Evolutionary conservation across 2,329 filamentous ascomycete genomes (phyloP).

Genomic region (Colletotrichum tabaci): DNA sequence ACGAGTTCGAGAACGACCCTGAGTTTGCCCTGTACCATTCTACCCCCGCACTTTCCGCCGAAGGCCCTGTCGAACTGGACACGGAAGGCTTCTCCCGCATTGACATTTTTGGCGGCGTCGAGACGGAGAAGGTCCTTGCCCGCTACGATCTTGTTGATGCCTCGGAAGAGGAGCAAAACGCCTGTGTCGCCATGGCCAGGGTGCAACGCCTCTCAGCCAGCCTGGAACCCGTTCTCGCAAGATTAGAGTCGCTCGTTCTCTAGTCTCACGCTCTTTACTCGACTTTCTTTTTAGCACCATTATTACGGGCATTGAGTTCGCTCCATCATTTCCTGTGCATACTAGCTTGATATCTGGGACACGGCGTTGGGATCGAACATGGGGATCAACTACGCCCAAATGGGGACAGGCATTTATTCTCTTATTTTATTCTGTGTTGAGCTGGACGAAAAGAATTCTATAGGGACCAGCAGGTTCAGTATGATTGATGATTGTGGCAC

Average conservation of each 20-base stretch:
- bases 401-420: conserved; percentile 33
- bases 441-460: conserved; percentile 40
- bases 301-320: conserved; percentile 18
- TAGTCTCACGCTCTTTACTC: conserved; percentile 9
- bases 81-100: conserved; percentile 57
- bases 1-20: conserved; percentile 74
- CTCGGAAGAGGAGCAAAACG: conserved; percentile 62
- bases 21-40: conserved; percentile 74
- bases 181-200: conserved; percentile 62
- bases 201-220: conserved; percentile 65
- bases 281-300: conserved; percentile 24
- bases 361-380: conserved; percentile 35
- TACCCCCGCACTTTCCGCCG: conserved; percentile 46
- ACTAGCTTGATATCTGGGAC: conserved; percentile 40
- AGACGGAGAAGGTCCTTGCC: conserved; percentile 74
- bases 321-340: conserved; percentile 39
- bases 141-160: conserved; percentile 76
- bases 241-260: conserved; percentile 50
- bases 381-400: conserved; percentile 36
- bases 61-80: conserved; percentile 57
- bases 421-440: conserved; percentile 7
- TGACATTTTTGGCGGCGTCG: conserved; percentile 68
- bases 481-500: conserved; percentile 41
- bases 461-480: conserved; percentile 36
- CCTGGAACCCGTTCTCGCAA: conserved; percentile 53